Evolutionary conservation across 1,284 basidiomycete genomes (phyloP).

Genomic region (Ceratobasidium sp.): DNA sequence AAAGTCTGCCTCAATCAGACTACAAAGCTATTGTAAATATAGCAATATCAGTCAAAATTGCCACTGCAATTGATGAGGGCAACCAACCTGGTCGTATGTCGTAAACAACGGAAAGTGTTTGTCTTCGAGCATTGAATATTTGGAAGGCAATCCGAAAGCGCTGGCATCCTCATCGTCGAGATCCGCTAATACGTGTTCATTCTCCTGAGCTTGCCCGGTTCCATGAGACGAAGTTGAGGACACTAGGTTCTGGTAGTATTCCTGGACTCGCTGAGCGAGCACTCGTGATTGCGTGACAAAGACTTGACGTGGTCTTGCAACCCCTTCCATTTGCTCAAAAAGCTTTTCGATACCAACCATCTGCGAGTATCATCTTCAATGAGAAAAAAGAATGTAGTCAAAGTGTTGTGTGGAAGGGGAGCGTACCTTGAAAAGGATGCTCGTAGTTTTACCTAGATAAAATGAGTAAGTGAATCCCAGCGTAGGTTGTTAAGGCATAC

Average conservation of each 20-base stretch:
- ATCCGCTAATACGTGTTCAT: neutral
- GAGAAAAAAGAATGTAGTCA: neutral
- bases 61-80: neutral
- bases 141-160: constrained; percentile 8
- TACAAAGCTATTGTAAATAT: constrained; percentile 57
- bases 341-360: constrained; percentile 72
- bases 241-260: constrained; percentile 62
- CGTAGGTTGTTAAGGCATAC: constrained; percentile 66
- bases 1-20: constrained; percentile 51
- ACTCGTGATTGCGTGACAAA: constrained; percentile 79
- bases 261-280: constrained; percentile 73
- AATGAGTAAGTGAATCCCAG: constrained; percentile 67
- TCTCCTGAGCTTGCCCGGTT: too few relatives aligned
- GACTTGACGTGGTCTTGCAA: constrained; percentile 69
- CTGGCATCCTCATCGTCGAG: constrained; percentile 34
- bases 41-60: too few relatives aligned
- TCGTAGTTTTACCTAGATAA: constrained; percentile 61
- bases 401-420: neutral
- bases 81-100: constrained; percentile 37
- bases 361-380: constrained; percentile 52
- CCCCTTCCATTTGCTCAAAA: constrained; percentile 11
- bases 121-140: constrained; percentile 10
- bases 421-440: neutral
- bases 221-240: neutral
- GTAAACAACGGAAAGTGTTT: constrained; percentile 37